Evolutionary conservation across 306 rosid species (phyloP), one percentile per base, ranked within the genome.

Genomic region (Citrullus mucosospermus): DNA sequence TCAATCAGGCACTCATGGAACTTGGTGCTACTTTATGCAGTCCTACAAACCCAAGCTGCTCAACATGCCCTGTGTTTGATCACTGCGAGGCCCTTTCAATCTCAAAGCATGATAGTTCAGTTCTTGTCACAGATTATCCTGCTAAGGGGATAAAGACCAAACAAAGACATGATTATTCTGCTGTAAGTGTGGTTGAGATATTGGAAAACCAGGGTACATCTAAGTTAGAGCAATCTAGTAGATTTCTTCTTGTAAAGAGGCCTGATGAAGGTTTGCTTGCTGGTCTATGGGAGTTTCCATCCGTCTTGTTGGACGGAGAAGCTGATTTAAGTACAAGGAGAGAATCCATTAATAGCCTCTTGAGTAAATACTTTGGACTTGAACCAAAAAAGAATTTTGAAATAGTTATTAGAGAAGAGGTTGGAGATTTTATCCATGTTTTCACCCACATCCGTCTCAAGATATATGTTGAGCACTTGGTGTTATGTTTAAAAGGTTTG

Each of bases 211-310:
- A 84, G 78, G 80, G 83, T 30, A 48, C n/a, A 75, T 82, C 59
- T 18, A 78, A 82, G 0, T 56, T 63, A 60, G 81, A 75, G 41
- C 84, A 67, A 39, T 81, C 85, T 39, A 76, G 80, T 84, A 81
- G 75, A 78, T 92, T 92, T 83, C 85, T 94, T 87, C 89, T 94
- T 25, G 92, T 89, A 16, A 94, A 94, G 85, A 87, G 98, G 84
- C 96, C 97, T 1, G 85, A 88, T 28, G 94, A 90, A 80, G 98
- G 98, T 69, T 87, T 94, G 86, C 98, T 94, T 78, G 98, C 98
- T 39, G 97, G 97, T 79, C 94, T 90, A 12, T 92, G 98, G 98
- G 98, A 94, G 88, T 94, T 94, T 85, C 98, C 98, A 0, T 94
- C 98, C 73, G 90, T 85, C 81, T 80, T 75, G 65, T 36, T 94